Percentiles rank a stretch among this genome's conserved stretches.
Conservation (phyloP, 1,139 yeast genomes). For the Nakaseomyces sp. region DNA sequence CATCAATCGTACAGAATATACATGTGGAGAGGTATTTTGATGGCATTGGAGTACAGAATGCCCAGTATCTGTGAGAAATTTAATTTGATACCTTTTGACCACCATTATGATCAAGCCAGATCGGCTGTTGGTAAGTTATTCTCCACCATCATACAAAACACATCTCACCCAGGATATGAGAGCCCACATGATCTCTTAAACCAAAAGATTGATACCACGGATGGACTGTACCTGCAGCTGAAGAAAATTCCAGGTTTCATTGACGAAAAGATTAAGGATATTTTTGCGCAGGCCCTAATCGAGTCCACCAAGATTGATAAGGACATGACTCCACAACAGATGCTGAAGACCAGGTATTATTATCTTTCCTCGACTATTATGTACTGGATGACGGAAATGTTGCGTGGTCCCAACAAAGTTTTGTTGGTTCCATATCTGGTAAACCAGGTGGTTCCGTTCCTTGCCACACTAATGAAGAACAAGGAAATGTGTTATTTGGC, state of each 20-base stretch:
- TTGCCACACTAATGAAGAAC: slow-evolving; percentile 55
- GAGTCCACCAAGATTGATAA: slow-evolving; percentile 33
- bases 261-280: slow-evolving; percentile 28
- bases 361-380: slow-evolving; percentile 32
- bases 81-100: slow-evolving; percentile 41
- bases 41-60: slow-evolving; percentile 51
- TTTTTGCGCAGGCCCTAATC: slow-evolving; percentile 29
- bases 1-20: slow-evolving; percentile 52
- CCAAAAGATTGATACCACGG: slow-evolving; percentile 29
- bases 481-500: slow-evolving; percentile 80
- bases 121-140: slow-evolving; percentile 61
- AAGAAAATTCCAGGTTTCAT: slow-evolving; percentile 26
- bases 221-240: slow-evolving; percentile 33
- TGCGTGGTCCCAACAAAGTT: slow-evolving; percentile 25
- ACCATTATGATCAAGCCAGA: slow-evolving; percentile 71
- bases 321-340: slow-evolving; percentile 29
- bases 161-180: slow-evolving; percentile 43
- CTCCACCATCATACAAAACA: slow-evolving; percentile 46
- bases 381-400: slow-evolving; percentile 27
- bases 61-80: slow-evolving; percentile 44
- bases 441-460: slow-evolving; percentile 57
- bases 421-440: slow-evolving; percentile 36
- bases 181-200: slow-evolving; percentile 39
- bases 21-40: slow-evolving; percentile 47
- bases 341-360: slow-evolving; percentile 33